phyloP scores from a whole-genome alignment of 192 early-diverging fungal genomes.

The Backusella psychrophila region DNA sequence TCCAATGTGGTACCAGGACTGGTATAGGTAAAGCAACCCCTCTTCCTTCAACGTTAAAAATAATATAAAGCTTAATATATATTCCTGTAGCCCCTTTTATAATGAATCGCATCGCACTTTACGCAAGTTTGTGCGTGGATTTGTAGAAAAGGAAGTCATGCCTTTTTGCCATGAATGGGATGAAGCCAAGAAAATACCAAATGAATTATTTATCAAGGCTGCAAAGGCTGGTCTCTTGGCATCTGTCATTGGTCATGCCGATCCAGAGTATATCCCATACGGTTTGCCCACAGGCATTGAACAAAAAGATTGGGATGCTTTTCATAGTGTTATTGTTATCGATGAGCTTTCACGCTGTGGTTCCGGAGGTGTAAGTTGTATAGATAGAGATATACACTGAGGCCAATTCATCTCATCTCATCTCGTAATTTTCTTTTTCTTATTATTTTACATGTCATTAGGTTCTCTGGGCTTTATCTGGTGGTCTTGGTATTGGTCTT shows the following conservation, averaged over 20 bases:
- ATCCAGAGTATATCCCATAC: constrained; percentile 34
- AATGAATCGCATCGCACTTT: constrained; percentile 67
- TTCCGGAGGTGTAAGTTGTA: constrained; percentile 78
- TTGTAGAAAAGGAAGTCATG: constrained; percentile 81
- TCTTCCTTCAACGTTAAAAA: neutral
- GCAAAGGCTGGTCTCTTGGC: constrained; percentile 73
- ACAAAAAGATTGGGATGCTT: constrained; percentile 58
- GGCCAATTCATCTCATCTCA: neutral
- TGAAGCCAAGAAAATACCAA: constrained; percentile 76
- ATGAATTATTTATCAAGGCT: constrained; percentile 69
- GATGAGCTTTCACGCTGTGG: constrained; percentile 82
- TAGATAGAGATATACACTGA: constrained; percentile 35
- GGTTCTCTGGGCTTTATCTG: constrained; percentile 18
- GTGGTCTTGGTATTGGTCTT: constrained; percentile 69
- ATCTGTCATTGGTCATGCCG: constrained; percentile 47
- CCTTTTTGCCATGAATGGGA: constrained; percentile 80
- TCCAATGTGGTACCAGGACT: constrained; percentile 64
- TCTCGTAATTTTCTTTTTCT: constrained; percentile 17
- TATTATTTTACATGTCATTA: neutral
- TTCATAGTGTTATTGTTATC: constrained; percentile 71
- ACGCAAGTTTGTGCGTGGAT: constrained; percentile 59
- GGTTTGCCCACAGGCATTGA: constrained; percentile 47
- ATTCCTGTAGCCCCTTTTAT: constrained; percentile 67
- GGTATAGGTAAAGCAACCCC: constrained; percentile 16
- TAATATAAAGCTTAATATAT: neutral